Conservation (phyloP, 139 green algal genomes). For the Micractinium conductrix region DNA sequence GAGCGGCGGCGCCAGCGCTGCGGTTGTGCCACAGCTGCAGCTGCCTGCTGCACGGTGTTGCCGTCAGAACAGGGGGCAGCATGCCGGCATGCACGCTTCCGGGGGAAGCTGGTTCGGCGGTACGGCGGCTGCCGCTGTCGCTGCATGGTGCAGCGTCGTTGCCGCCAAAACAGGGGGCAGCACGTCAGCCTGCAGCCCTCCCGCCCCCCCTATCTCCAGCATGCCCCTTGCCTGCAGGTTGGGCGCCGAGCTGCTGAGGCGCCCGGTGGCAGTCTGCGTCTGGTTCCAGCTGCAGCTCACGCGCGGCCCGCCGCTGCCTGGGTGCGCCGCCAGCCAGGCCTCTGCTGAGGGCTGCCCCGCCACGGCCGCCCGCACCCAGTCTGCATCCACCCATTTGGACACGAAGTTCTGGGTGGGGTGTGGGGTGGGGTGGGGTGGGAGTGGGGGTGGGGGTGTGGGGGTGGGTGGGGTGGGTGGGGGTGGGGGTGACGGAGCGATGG, state of each 20-base stretch:
- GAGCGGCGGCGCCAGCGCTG: no score
- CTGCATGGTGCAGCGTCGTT: no score
- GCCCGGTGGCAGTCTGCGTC: conserved; percentile 67
- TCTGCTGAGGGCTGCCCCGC: not conserved
- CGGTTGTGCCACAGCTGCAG: no score
- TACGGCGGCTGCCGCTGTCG: no score
- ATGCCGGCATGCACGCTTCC: no score
- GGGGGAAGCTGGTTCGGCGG: no score
- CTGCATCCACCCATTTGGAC: conserved; percentile 51
- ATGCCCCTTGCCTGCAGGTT: conserved; percentile 65
- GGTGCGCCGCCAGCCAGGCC: not conserved
- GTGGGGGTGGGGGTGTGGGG: not conserved
- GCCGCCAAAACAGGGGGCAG: no score
- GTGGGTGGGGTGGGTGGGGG: not conserved
- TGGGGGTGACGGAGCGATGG: no score
- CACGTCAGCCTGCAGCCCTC: no score
- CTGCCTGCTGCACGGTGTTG: no score
- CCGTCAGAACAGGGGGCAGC: no score
- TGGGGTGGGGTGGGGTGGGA: not conserved
- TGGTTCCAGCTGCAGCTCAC: conserved; percentile 73
- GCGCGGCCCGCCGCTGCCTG: conserved; percentile 19
- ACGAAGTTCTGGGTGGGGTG: conserved; percentile 43
- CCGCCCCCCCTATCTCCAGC: no score
- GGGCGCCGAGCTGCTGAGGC: conserved; percentile 62
- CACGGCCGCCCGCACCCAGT: conserved; percentile 49